Percentiles rank a stretch among this genome's conserved stretches.
phyloP scores from a whole-genome alignment of 345 rosid species.

The Sisymbrium irio region DNA sequence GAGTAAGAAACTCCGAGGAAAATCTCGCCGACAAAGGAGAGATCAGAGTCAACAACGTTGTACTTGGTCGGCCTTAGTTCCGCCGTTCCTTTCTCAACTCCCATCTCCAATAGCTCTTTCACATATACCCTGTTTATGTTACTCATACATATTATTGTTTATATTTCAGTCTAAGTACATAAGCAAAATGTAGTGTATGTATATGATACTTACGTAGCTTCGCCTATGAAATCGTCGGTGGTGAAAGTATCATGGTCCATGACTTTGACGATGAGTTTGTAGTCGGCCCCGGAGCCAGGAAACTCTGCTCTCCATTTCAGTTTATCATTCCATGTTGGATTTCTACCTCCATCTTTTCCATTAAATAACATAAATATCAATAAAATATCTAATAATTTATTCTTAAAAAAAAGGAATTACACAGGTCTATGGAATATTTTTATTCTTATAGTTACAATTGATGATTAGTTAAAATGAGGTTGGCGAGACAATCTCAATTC shows the following conservation, averaged over 20 bases:
- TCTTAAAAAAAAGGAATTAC: neutral
- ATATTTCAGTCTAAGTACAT: neutral
- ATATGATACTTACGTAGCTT: slow-evolving; percentile 54
- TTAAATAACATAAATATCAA: neutral
- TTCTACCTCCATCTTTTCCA: slow-evolving; percentile 36
- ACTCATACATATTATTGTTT: neutral
- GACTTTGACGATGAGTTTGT: slow-evolving; percentile 62
- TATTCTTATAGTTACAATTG: no score
- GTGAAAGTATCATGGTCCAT: slow-evolving; percentile 90
- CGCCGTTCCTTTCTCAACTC: slow-evolving; percentile 72
- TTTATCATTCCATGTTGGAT: slow-evolving; percentile 73
- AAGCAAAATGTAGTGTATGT: neutral
- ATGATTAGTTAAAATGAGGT: slow-evolving; percentile 6
- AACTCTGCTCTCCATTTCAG: slow-evolving; percentile 67
- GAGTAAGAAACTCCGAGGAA: slow-evolving; percentile 58
- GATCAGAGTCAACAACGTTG: slow-evolving; percentile 45
- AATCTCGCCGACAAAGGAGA: slow-evolving; percentile 64
- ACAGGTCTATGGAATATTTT: neutral
- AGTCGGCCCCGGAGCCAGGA: slow-evolving; percentile 59
- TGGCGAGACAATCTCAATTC: neutral
- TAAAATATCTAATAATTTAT: neutral
- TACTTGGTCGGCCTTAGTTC: slow-evolving; percentile 61
- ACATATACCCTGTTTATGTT: slow-evolving; percentile 52
- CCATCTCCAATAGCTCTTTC: slow-evolving; percentile 66
- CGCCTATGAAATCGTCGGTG: slow-evolving; percentile 64